phyloP scores from a whole-genome alignment of 1,139 yeast species.

The Arxiozyma slooffiae region DNA sequence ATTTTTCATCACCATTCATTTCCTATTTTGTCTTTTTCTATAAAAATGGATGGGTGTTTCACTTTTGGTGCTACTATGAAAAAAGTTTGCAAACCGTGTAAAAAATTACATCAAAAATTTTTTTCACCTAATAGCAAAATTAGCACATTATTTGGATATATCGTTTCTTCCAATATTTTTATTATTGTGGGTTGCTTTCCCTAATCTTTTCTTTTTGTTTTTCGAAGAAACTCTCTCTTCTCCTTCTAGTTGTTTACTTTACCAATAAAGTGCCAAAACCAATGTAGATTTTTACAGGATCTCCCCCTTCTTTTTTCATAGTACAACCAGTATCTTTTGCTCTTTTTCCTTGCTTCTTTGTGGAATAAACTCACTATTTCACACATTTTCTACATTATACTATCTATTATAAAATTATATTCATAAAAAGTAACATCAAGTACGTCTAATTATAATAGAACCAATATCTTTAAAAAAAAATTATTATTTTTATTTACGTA shows the following conservation, averaged over 20 bases:
- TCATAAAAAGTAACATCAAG: too few relatives aligned
- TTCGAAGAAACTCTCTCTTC: not conserved
- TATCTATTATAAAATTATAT: too few relatives aligned
- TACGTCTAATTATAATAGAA: not conserved
- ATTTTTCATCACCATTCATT: not conserved
- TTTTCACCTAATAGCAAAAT: not conserved
- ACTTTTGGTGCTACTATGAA: not conserved
- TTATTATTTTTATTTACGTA: not conserved
- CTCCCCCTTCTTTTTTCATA: not conserved
- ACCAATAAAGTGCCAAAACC: not conserved
- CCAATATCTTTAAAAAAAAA: too few relatives aligned
- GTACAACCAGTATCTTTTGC: not conserved
- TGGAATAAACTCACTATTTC: not conserved
- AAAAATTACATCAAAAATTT: conserved; percentile 2
- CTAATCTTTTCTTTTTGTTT: too few relatives aligned
- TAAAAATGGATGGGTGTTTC: not conserved
- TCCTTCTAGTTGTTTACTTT: not conserved
- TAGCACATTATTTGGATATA: not conserved
- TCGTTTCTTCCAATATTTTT: not conserved
- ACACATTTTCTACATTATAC: not conserved
- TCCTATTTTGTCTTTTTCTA: not conserved
- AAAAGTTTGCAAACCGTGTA: conserved; percentile 2
- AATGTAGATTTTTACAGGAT: not conserved
- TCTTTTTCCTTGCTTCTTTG: not conserved
- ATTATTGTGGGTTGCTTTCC: not conserved